These are phyloP conservation scores for Inonotus hispidus DNA, from an alignment of 1,284 basidiomycete genomes.

Conservation along the genomic window DNA sequence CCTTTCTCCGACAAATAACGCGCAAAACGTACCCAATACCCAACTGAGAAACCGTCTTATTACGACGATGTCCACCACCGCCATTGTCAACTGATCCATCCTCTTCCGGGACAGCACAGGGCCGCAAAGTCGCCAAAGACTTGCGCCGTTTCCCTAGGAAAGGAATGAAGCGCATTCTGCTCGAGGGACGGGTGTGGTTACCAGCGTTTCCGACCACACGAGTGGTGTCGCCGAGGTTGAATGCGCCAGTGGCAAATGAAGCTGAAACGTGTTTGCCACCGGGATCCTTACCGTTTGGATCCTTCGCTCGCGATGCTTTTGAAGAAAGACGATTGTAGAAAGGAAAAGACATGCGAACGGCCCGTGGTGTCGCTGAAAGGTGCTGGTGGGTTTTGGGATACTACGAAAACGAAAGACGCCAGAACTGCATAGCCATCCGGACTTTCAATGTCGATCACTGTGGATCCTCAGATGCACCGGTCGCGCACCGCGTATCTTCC, in stretches of 20 bases:
- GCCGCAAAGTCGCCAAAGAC: conserved; percentile 12
- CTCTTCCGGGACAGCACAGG: not conserved
- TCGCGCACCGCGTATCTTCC: too few relatives aligned
- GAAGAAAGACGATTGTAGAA: conserved; percentile 12
- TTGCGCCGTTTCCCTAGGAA: conserved; percentile 16
- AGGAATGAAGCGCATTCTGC: conserved; percentile 15
- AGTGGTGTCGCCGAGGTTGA: not conserved
- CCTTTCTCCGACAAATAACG: not conserved
- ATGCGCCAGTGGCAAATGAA: conserved; percentile 10
- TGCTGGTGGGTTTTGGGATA: not conserved
- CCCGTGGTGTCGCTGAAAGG: not conserved
- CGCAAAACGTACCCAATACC: conserved; percentile 9
- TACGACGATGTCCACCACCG: not conserved
- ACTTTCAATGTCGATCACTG: too few relatives aligned
- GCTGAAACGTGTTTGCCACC: conserved; percentile 4
- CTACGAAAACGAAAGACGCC: not conserved
- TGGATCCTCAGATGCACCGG: too few relatives aligned
- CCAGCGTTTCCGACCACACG: not conserved
- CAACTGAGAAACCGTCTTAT: conserved; percentile 17
- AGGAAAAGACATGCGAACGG: conserved; percentile 11
- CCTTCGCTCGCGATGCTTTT: not conserved
- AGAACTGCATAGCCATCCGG: not conserved
- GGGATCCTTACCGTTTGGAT: not conserved
- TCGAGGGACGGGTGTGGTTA: not conserved
- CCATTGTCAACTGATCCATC: not conserved